These are phyloP conservation scores for Xylaria bambusicola DNA, from an alignment of 495 filamentous ascomycete species.

Conservation along the genomic window DNA sequence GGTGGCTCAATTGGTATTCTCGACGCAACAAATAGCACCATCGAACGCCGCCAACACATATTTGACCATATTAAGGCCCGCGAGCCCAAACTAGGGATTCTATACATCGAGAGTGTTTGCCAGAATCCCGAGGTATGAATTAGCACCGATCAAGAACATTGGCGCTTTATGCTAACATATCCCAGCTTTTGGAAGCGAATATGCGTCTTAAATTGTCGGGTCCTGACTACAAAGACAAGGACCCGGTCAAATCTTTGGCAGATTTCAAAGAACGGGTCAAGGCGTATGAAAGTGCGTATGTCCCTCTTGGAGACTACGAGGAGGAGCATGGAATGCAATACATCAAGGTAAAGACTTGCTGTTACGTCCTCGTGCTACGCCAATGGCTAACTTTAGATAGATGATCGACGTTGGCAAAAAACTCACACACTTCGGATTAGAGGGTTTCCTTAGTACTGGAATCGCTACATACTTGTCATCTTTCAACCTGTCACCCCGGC, in stretches of 20 bases:
- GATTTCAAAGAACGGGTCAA: constrained; percentile 95
- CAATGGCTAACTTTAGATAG: constrained; percentile 38
- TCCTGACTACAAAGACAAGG: constrained; percentile 92
- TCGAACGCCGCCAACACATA: constrained; percentile 77
- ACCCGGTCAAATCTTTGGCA: constrained; percentile 75
- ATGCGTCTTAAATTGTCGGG: constrained; percentile 98
- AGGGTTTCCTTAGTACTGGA: constrained; percentile 86
- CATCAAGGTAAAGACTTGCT: constrained; percentile 59
- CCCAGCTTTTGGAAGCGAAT: constrained; percentile 80
- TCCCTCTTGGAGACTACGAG: constrained; percentile 88
- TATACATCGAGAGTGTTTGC: constrained; percentile 94
- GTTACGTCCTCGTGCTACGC: neutral
- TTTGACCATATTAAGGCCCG: constrained; percentile 79
- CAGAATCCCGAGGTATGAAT: constrained; percentile 65
- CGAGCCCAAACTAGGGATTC: constrained; percentile 82
- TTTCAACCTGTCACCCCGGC: constrained; percentile 91
- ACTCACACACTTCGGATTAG: constrained; percentile 83
- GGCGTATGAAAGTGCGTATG: constrained; percentile 90
- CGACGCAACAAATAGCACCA: constrained; percentile 95
- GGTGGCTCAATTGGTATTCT: constrained; percentile 96
- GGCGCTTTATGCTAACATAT: constrained; percentile 9
- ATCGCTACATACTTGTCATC: constrained; percentile 92
- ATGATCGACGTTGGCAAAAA: constrained; percentile 99
- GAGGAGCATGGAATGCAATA: constrained; percentile 87
- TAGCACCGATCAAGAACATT: neutral